Evolutionary conservation across 306 rosid genomes (phyloP), one percentile per base, ranked within the genome.

Genomic region (Sindora glabra): DNA sequence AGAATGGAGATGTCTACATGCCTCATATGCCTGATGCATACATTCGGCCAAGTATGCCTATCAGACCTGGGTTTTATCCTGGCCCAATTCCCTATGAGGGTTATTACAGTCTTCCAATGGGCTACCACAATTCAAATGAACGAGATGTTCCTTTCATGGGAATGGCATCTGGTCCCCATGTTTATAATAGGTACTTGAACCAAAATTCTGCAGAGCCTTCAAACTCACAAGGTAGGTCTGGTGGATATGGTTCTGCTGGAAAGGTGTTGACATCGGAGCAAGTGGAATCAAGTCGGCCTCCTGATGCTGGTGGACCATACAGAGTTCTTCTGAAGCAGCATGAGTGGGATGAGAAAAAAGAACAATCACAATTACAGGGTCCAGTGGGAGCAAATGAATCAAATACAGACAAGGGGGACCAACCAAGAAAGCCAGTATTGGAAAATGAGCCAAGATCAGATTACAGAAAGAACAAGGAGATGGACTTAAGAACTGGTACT

Each of bases 271-370:
- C 67, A 29, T 65, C 72, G 5, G 89, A 86, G 79, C 84, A 68
- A 64, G 67, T 69, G 72, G 96, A 81, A 70, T 49, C 84, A 51
- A 67, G 77, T 50, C 89, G 72, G 64, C 75, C 81, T 47, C 74
- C 75, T 70, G 94, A 86, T 65, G 56, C 73, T 38, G 64, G 75
- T 54, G 87, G 89, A 55, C 98, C 96, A 29, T 86, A 86, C 80
- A 86, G 81, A 72, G 95, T 92, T 75, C 88, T 92, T 72, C 64
- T 86, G 72, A 89, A 88, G 85, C 95, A 78, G 68, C 91, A 83
- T 33, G 77, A 73, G 36, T 71, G 80, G 71, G 89, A 83, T 65
- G 81, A 75, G 59, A 83, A 77, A 68, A 83, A 62, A 49, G 94
- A 83, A 57, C 81, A 78, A 67, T 63, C 75, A 56, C 77, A 77